Percentiles rank a stretch among this genome's conserved stretches.
phyloP scores from a whole-genome alignment of 2,329 filamentous ascomycete species.

The Cytospora leucostoma region DNA sequence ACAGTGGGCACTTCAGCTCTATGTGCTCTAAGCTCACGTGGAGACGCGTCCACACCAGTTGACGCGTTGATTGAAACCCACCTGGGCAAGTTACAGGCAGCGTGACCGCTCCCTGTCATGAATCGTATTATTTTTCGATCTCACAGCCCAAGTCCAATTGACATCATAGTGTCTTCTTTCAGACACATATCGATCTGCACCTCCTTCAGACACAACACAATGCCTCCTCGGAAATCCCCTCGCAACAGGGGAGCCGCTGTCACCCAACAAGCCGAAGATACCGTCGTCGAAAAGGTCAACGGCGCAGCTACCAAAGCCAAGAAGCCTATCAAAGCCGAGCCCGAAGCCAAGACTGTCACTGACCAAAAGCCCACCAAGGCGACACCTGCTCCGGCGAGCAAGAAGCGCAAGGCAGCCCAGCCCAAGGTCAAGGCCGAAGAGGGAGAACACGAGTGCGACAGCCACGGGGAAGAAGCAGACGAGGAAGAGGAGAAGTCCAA shows the following conservation, averaged over 20 bases:
- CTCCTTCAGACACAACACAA: background rate
- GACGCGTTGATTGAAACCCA: no score
- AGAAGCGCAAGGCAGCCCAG: conserved; percentile 29
- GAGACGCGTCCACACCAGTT: no score
- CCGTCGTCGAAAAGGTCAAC: conserved; percentile 28
- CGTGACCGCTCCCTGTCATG: background rate
- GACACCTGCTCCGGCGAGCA: conserved; percentile 25
- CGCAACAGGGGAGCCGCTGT: conserved; percentile 29
- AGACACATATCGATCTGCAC: background rate
- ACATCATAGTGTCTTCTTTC: background rate
- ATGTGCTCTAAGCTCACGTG: no score
- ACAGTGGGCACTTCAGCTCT: no score
- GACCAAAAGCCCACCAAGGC: conserved; percentile 29
- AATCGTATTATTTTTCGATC: background rate
- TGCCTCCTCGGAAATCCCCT: conserved; percentile 25
- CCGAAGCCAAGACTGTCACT: conserved; percentile 25
- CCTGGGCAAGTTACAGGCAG: no score
- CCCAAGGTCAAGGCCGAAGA: conserved; percentile 30
- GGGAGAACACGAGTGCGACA: conserved; percentile 32
- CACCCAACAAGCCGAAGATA: conserved; percentile 30
- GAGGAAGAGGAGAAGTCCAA: conserved; percentile 29
- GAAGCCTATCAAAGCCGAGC: conserved; percentile 38
- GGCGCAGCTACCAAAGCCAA: conserved; percentile 30
- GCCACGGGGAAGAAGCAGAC: conserved; percentile 29
- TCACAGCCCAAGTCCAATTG: background rate